Base-by-base conservation (phyloP, 176 grass and related monocot species). In the Rhipidocladum racemiflorum region DNA sequence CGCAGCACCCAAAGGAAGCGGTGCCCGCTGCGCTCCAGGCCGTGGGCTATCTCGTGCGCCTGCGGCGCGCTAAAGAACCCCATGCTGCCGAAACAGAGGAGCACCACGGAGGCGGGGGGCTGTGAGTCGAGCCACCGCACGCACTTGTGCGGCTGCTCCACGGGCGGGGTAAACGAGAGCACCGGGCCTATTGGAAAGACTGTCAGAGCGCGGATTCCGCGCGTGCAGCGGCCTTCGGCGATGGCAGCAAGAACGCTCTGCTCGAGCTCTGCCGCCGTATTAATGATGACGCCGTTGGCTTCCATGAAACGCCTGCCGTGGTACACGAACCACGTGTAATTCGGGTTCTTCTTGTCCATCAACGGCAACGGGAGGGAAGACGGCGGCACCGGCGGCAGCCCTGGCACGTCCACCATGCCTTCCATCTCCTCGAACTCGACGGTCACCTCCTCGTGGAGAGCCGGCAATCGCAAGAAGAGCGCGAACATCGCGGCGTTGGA, bases 221-320 rank as follows among this genome's bases (percentile, higher is more conserved):
- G 61, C 16, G 75, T 69, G 87, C 42, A 82, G 43, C 11, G 36
- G n/a, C 73, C 73, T 3, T 46, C 76, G n/a, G 40, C 68, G 24
- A 90, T 78, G 38, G 81, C 60, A 25, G 38, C 27, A 0, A 88
- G 48, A 4, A 87, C 56, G 36, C 56, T 60, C 0, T 72, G 85
- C 55, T 93, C 84, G 20, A 93, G 74, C 81, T 82, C 85, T 5
- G 74, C 49, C 0, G 51, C 69, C 14, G 85, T 87, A 57, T 93
- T 93, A 18, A 88, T 29, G 81, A 90, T 42, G 83, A 93, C 46
- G 56, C 88, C 91, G 0, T 70, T 48, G 76, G 78, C 44, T 18
- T 86, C 77, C 54, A 39, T 16, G 53, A 78, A 84, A 8, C 83
- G 60, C 34, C 59, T 34, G 11, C 87, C 80, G 35, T 61, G 70